A percentile compares a stretch with the other conserved stretches of the same genome.
Evolutionary conservation across 2,329 filamentous ascomycete genomes (phyloP).

Genomic region (Aureobasidium sp.): DNA sequence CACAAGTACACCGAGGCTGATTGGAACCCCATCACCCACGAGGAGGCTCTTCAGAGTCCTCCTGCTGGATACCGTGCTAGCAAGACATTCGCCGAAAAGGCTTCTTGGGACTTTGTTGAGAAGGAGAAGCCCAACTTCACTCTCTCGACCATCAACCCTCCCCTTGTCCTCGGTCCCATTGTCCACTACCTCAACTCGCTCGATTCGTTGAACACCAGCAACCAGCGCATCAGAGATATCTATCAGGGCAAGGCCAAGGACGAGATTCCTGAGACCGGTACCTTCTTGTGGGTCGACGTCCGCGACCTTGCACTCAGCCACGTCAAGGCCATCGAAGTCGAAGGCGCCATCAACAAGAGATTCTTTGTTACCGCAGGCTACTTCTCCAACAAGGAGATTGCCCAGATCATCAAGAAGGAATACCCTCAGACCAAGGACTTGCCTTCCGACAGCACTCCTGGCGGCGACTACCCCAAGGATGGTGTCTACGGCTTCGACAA

Average conservation of each 20-base stretch:
- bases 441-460: constrained; percentile 35
- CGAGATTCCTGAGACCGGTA: constrained; percentile 51
- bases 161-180: constrained; percentile 45
- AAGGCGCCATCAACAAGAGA: constrained; percentile 53
- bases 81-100: constrained; percentile 56
- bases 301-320: constrained; percentile 56
- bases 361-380: constrained; percentile 57
- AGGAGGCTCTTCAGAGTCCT: constrained; percentile 41
- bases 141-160: constrained; percentile 44
- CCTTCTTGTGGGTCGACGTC: constrained; percentile 44
- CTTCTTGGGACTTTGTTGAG: constrained; percentile 48
- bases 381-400: constrained; percentile 56
- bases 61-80: constrained; percentile 43
- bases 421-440: constrained; percentile 49
- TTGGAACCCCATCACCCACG: constrained; percentile 51
- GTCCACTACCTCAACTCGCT: constrained; percentile 55
- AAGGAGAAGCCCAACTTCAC: constrained; percentile 46
- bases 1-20: constrained; percentile 49
- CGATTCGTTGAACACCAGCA: constrained; percentile 65
- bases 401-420: constrained; percentile 48
- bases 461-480: constrained; percentile 40
- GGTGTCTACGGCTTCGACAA: constrained; percentile 53
- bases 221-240: constrained; percentile 57
- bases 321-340: constrained; percentile 51
- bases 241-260: constrained; percentile 56